phyloP scores from a whole-genome alignment of 2,329 filamentous ascomycete species.

The Remersonia thermophila region DNA sequence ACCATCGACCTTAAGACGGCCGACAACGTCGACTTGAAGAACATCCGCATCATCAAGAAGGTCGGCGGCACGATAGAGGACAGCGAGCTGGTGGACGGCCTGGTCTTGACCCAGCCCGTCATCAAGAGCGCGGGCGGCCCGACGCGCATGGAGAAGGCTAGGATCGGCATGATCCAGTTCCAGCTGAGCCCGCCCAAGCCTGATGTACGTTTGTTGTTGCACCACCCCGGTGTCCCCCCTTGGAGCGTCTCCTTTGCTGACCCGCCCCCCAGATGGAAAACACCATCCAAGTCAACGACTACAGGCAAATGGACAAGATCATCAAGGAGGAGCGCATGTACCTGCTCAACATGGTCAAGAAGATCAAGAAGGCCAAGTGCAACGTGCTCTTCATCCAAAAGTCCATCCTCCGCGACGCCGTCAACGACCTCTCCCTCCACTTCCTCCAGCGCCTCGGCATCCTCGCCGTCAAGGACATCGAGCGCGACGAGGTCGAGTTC shows the following conservation, averaged over 20 bases:
- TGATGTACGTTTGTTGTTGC: conserved; percentile 65
- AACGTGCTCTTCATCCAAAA: conserved; percentile 98
- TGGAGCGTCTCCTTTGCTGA: too few species aligned
- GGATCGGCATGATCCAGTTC: conserved; percentile 95
- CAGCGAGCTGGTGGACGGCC: conserved; percentile 88
- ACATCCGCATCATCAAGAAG: conserved; percentile 96
- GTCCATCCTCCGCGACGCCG: conserved; percentile 91
- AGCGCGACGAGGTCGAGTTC: conserved; percentile 97
- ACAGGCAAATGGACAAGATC: conserved; percentile 99
- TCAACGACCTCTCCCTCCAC: conserved; percentile 94
- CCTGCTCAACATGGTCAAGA: conserved; percentile 97
- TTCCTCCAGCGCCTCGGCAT: conserved; percentile 97
- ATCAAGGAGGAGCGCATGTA: conserved; percentile 98
- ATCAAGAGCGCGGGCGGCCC: conserved; percentile 90
- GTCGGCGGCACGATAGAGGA: conserved; percentile 97
- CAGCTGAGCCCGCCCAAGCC: conserved; percentile 96
- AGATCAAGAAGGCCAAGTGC: conserved; percentile 99
- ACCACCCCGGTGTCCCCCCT: too few species aligned
- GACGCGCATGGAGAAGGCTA: conserved; percentile 89
- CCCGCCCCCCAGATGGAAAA: conserved; percentile 71
- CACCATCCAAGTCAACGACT: conserved; percentile 97
- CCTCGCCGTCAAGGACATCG: conserved; percentile 90
- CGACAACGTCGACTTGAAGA: conserved; percentile 91
- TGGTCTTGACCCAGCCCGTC: conserved; percentile 84
- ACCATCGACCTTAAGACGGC: conserved; percentile 92